Percentiles rank a stretch among this genome's conserved stretches.
phyloP scores from a whole-genome alignment of 495 filamentous ascomycete species.

The Penicillium canescens region DNA sequence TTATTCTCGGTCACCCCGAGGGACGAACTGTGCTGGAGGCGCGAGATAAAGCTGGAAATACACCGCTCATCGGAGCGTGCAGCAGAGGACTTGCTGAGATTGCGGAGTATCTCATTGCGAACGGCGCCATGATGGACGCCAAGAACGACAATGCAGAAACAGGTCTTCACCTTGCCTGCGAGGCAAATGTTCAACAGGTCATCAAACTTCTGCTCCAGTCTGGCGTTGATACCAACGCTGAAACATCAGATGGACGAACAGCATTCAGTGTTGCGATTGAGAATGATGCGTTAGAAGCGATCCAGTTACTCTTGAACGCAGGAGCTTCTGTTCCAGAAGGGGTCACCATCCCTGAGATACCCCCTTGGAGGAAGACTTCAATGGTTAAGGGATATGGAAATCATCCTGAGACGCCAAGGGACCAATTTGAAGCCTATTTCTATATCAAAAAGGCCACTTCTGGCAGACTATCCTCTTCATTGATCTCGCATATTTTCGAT shows the following conservation, averaged over 20 bases:
- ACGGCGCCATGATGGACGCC: not conserved
- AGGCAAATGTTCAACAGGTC: not conserved
- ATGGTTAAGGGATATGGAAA: not conserved
- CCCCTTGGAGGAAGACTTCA: not conserved
- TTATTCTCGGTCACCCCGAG: not conserved
- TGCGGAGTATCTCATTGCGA: not conserved
- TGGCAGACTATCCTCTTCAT: not conserved
- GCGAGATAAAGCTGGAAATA: not conserved
- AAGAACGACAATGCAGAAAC: not conserved
- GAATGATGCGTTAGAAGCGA: not conserved
- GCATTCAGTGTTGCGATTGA: not conserved
- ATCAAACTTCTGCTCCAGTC: not conserved
- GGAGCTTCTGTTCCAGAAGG: not conserved
- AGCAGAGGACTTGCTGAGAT: not conserved
- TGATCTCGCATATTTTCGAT: not conserved
- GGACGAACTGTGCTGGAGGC: not conserved
- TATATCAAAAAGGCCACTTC: slow-evolving; percentile 1
- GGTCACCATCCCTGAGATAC: not conserved
- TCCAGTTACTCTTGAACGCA: not conserved
- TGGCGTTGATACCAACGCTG: not conserved
- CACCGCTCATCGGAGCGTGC: not conserved
- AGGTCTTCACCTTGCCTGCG: not conserved
- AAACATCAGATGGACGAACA: not conserved
- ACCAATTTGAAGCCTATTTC: slow-evolving; percentile 3
- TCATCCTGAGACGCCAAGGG: not conserved